phyloP scores from a whole-genome alignment of 345 rosid species.

The thale cress (Arabidopsis thaliana) region DNA sequence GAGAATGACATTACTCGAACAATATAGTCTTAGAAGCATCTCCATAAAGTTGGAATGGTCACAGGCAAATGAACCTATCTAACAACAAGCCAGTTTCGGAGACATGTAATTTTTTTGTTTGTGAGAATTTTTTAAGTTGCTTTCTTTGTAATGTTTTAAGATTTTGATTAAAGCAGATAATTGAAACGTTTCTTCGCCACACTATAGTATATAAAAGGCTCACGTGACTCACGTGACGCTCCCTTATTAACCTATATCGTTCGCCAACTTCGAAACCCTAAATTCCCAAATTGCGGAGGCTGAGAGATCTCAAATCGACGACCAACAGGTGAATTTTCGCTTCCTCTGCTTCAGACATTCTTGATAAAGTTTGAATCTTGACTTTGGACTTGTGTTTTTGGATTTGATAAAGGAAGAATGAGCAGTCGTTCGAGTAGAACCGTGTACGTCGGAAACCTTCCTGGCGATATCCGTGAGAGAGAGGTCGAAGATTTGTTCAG shows the following conservation, averaged over 20 bases:
- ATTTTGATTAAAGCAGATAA: not conserved
- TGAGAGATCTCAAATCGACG: constrained; percentile 26
- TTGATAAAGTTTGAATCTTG: not conserved
- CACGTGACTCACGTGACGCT: constrained; percentile 28
- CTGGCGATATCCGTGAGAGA: constrained; percentile 86
- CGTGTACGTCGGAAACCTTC: constrained; percentile 90
- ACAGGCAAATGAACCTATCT: not conserved
- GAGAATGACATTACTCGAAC: not conserved
- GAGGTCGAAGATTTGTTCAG: constrained; percentile 93
- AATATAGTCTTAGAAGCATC: not conserved
- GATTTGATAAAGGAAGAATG: constrained; percentile 50
- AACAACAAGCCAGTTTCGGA: not conserved
- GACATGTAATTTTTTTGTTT: not conserved
- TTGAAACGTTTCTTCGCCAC: not conserved
- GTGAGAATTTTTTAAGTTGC: not conserved
- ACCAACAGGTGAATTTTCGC: constrained; percentile 8
- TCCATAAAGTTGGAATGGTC: not conserved
- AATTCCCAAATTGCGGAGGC: constrained; percentile 27
- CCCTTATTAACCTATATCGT: not conserved
- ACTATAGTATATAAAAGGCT: too few relatives aligned
- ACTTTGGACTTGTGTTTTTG: not conserved
- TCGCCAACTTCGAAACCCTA: constrained; percentile 11
- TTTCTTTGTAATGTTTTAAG: not conserved
- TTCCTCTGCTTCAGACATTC: not conserved
- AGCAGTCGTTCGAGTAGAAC: constrained; percentile 88